Evolutionary conservation across 1,139 yeast genomes (phyloP), one percentile per base, ranked within the genome.

Genomic region (Sugiyamaella novakii): DNA sequence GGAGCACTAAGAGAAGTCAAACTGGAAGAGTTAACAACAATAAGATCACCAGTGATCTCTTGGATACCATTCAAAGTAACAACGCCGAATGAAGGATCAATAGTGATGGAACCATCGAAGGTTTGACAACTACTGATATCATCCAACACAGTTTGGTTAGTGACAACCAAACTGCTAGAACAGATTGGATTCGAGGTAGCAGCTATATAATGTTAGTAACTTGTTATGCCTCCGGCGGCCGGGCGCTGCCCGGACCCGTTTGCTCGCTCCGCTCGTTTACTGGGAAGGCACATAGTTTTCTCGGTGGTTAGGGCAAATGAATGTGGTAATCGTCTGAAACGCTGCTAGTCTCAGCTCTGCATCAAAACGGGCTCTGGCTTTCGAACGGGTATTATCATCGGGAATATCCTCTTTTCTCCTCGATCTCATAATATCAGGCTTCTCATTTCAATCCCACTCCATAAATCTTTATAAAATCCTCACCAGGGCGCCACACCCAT

Each of bases 121-220:
- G 91, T 85, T 42, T 80, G 71, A 81, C 98, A 92, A 41, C 81
- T 76, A 52, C 87, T 72, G 56, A 86, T 78, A 39, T 72, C 67
- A 63, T 87, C 94, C 66, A 92, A 80, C 60, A 88, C 91, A 33
- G 85, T 65, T 69, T 91, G 88, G 44, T 83, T 80, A 53, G 92
- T 80, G 42, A 62, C 71, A 45, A 61, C 60, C 36, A 64, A 35
- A 40, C 53, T 49, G 15, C 49, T 46, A 54, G 57, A 40, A 61
- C 64, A 63, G 19, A 15, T 18, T 12, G 30, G 11, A 22, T 25
- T 31, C 17, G 52, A 35, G 35, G 49, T 25, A 24, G 59, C 49
- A 30, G 54, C 49, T 25, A 31, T 40, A 14, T 22, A 18, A n/a
- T 14, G 49, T 34, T 22, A 46, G 45, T 25, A 3, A 14, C n/a